Evolutionary conservation across 202 grass and related monocot genomes (phyloP).

Genomic region (Saccharum hybrid): DNA sequence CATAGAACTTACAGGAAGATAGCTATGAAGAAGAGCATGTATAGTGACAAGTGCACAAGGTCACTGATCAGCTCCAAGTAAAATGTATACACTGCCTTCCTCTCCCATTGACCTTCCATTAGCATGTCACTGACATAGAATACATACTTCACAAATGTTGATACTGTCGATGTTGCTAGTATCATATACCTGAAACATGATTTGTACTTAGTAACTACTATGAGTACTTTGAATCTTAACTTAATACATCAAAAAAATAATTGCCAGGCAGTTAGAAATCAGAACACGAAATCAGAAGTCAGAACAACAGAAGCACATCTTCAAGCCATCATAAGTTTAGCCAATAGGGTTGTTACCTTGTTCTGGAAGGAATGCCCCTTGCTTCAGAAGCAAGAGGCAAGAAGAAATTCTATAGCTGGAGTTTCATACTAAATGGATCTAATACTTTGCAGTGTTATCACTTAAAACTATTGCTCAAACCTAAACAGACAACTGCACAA

Average conservation of each 20-base stretch:
- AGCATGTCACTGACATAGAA: slow-evolving; percentile 98
- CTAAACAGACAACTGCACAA: neutral
- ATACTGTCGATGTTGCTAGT: slow-evolving; percentile 79
- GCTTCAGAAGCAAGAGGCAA: slow-evolving; percentile 14
- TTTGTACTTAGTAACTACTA: slow-evolving; percentile 23
- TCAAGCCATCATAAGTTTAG: neutral
- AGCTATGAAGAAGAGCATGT: too few species aligned
- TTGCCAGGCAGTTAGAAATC: slow-evolving; percentile 10
- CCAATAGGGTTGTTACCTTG: neutral
- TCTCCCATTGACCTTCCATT: slow-evolving; percentile 98
- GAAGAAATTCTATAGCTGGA: slow-evolving; percentile 2
- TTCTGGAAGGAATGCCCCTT: slow-evolving; percentile 7
- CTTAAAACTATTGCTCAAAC: neutral
- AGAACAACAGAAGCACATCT: slow-evolving; percentile 1
- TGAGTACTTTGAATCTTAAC: neutral
- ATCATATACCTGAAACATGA: slow-evolving; percentile 84
- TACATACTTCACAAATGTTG: slow-evolving; percentile 89
- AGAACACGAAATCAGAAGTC: slow-evolving; percentile 22
- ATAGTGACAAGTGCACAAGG: slow-evolving; percentile 88
- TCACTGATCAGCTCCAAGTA: slow-evolving; percentile 94
- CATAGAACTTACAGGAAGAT: too few species aligned
- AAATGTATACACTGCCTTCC: slow-evolving; percentile 96
- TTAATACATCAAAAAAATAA: slow-evolving; percentile 24
- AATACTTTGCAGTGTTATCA: neutral
- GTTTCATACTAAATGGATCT: slow-evolving; percentile 12